Percentiles rank a stretch among this genome's conserved stretches.
phyloP scores from a whole-genome alignment of 306 rosid genomes.

The Cajanus cajan region DNA sequence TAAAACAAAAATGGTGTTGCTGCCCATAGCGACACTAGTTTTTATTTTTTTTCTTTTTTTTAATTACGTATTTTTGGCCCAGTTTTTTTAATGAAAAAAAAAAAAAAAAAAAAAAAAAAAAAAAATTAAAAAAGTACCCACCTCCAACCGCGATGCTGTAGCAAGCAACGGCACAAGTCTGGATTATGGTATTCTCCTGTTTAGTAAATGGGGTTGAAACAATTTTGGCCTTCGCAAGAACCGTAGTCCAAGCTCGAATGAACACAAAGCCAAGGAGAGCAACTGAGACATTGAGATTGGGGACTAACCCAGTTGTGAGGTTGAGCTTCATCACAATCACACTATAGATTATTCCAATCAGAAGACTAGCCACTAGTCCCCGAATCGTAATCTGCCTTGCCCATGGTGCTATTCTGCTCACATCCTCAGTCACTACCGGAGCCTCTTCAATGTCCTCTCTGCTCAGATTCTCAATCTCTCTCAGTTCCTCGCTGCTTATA shows the following conservation, averaged over 20 bases:
- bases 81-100: too few relatives aligned
- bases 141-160: constrained; percentile 97
- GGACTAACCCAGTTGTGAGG: constrained; percentile 96
- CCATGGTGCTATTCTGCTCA: constrained; percentile 69
- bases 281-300: constrained; percentile 94
- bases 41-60: too few relatives aligned
- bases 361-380: constrained; percentile 68
- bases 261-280: constrained; percentile 96
- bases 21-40: too few relatives aligned
- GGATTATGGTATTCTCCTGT: constrained; percentile 92
- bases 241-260: constrained; percentile 72
- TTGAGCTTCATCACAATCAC: constrained; percentile 86
- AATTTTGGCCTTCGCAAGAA: constrained; percentile 76
- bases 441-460: constrained; percentile 48
- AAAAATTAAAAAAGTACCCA: constrained; percentile 19
- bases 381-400: constrained; percentile 70
- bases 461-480: constrained; percentile 49
- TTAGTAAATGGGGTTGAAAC: constrained; percentile 78
- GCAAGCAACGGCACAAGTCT: constrained; percentile 97
- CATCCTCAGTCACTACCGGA: constrained; percentile 45
- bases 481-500: constrained; percentile 30
- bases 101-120: neutral
- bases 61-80: too few relatives aligned
- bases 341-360: constrained; percentile 78
- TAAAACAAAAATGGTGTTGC: too few relatives aligned